Evolutionary conservation across 2,329 filamentous ascomycete genomes (phyloP).

Genomic region (Eutypella sp.): DNA sequence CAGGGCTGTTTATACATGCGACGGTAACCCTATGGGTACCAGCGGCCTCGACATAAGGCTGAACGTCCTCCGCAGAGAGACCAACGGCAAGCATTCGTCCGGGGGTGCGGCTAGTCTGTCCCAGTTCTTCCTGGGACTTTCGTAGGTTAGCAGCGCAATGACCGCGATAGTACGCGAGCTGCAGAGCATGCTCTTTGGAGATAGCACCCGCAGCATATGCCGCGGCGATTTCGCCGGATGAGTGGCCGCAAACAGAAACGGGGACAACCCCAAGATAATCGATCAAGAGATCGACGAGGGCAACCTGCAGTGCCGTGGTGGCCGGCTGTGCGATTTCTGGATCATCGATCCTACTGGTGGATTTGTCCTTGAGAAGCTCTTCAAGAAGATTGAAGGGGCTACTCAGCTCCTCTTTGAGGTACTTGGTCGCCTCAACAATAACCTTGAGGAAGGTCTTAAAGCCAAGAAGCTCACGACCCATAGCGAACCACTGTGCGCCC

Average conservation of each 20-base stretch:
- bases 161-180: slow-evolving; percentile 17
- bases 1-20: slow-evolving; percentile 20
- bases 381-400: slow-evolving; percentile 23
- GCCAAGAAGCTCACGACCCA: slow-evolving; percentile 31
- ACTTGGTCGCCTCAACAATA: slow-evolving; percentile 22
- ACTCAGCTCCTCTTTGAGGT: slow-evolving; percentile 16
- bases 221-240: slow-evolving; percentile 31
- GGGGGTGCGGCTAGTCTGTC: not conserved
- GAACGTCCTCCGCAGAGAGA: slow-evolving; percentile 4
- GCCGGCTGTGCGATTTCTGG: slow-evolving; percentile 28
- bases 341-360: slow-evolving; percentile 25
- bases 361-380: slow-evolving; percentile 28
- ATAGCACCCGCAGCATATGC: slow-evolving; percentile 24
- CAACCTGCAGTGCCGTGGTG: slow-evolving; percentile 26
- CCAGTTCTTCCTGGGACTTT: not conserved
- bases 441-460: slow-evolving; percentile 23
- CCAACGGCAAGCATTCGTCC: slow-evolving; percentile 20
- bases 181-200: slow-evolving; percentile 12
- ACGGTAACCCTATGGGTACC: slow-evolving; percentile 7
- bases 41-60: slow-evolving; percentile 9
- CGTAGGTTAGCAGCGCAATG: slow-evolving; percentile 8
- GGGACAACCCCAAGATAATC: slow-evolving; percentile 17
- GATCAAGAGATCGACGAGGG: slow-evolving; percentile 24
- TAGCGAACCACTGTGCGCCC: slow-evolving; percentile 32
- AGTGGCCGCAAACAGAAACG: slow-evolving; percentile 27